Conservation (phyloP, 345 rosid species). For the Eutrema heterophyllum region DNA sequence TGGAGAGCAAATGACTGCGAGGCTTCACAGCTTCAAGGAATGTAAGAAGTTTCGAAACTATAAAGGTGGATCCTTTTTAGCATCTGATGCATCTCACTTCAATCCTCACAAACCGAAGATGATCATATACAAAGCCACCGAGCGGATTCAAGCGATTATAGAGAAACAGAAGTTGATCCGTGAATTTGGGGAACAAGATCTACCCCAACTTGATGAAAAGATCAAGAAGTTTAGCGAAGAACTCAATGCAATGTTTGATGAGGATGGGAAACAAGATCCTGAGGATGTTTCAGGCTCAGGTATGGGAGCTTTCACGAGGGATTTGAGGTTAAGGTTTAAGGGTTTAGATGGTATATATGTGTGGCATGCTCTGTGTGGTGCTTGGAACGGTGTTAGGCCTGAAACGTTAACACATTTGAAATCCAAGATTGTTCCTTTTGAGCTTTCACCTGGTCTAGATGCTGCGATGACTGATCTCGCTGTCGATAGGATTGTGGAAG, state of each 20-base stretch:
- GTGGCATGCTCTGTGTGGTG: slow-evolving; percentile 90
- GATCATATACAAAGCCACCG: slow-evolving; percentile 72
- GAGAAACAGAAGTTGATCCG: slow-evolving; percentile 37
- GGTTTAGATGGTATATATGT: slow-evolving; percentile 61
- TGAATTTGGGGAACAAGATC: slow-evolving; percentile 35
- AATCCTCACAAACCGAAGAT: slow-evolving; percentile 57
- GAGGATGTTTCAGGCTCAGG: slow-evolving; percentile 31
- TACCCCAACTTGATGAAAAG: slow-evolving; percentile 32
- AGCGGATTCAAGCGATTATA: slow-evolving; percentile 56
- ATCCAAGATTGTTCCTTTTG: slow-evolving; percentile 39
- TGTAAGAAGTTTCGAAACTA: slow-evolving; percentile 63
- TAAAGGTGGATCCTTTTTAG: slow-evolving; percentile 47
- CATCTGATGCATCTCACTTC: slow-evolving; percentile 42
- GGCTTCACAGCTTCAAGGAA: slow-evolving; percentile 66
- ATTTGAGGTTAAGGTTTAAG: slow-evolving; percentile 57
- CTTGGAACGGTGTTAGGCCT: slow-evolving; percentile 87
- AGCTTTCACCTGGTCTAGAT: slow-evolving; percentile 53
- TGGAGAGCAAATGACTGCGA: slow-evolving; percentile 81
- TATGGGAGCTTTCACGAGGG: slow-evolving; percentile 55
- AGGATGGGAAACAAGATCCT: slow-evolving; percentile 27
- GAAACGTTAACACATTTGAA: slow-evolving; percentile 43
- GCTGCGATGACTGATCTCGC: slow-evolving; percentile 78
- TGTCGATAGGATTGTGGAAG: slow-evolving; percentile 65
- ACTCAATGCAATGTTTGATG: slow-evolving; percentile 40
- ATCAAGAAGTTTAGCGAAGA: slow-evolving; percentile 43